Evolutionary conservation across 2,329 filamentous ascomycete species (phyloP), one percentile per base, ranked within the genome.

Genomic region (Rhexocercosporidium sp.): DNA sequence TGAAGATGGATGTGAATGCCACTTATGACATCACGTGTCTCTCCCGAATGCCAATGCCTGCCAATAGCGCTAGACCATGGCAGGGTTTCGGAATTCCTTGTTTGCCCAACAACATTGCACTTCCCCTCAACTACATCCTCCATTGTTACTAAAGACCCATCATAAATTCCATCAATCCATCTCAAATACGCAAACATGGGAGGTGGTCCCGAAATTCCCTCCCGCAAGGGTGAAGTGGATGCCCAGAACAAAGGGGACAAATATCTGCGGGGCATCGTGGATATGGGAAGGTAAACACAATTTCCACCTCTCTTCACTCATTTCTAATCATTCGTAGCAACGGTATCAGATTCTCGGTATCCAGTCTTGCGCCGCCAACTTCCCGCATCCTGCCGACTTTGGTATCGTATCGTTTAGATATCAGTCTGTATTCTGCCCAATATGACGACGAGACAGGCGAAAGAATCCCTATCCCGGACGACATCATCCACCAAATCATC

Each of bases 271-370:
- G 78, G 77, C 20, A 75, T 80, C 29, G 78, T 80, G 51, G 78
- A 80, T 60, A 80, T 80, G 78, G 78, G 78, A 68, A 80, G 78
- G 78, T 78, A 60, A 65, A 53, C 29, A 51, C 20, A 41, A n/a
- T 7, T 37, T 57, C 20, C 2, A 44, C 53, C 34, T 22, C 16
- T n/a, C 16, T 54, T 51, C 47, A 14, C 22, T 60, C 22, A 54
- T 34, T 46, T 53, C 56, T 54, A 31, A 59, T 49, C 20, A 16
- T 44, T 25, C 65, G 22, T 11, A 86, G 89, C 79, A 92, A 92
- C 79, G 90, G 90, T 67, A 90, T 92, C 69, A 88, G 90, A 44
- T 90, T 92, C 79, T 91, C 89, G 11, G 89, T 92, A 66, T 86
- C 88, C 16, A 82, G 86, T 69, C 80, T 89, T 6, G 81, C 83